Conservation (phyloP, 2,329 filamentous ascomycete genomes). For the Botrytis cinerea region DNA sequence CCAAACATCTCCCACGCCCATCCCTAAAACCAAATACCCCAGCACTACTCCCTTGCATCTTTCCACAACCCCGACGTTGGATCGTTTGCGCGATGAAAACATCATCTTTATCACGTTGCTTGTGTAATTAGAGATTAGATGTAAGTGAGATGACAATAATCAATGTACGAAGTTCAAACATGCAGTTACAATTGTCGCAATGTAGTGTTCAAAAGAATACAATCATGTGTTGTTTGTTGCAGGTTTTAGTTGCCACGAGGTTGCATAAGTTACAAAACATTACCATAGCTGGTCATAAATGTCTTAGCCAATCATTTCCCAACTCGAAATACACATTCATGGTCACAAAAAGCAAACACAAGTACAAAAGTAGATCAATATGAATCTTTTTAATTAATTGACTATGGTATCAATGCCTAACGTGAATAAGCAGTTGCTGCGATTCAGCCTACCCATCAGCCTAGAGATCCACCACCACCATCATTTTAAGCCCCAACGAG, state of each 20-base stretch:
- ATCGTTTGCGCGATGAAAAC: neutral
- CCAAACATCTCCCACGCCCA: neutral
- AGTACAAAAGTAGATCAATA: neutral
- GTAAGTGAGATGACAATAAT: neutral
- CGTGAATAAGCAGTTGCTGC: conserved; percentile 6
- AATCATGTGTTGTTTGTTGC: neutral
- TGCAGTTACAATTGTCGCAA: neutral
- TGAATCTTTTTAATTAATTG: conserved; percentile 25
- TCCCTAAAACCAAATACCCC: neutral
- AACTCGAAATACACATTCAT: neutral
- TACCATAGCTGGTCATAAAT: neutral
- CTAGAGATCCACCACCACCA: conserved; percentile 18
- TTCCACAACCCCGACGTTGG: neutral
- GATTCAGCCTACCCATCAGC: conserved; percentile 16
- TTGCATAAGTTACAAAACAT: conserved; percentile 3
- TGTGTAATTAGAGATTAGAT: neutral
- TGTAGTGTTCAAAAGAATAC: neutral
- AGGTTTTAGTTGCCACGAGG: conserved; percentile 4
- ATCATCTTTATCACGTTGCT: neutral
- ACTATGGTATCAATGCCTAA: conserved; percentile 20
- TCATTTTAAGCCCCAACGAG: conserved; percentile 8
- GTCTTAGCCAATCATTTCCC: neutral
- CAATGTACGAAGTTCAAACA: neutral
- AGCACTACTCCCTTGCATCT: neutral
- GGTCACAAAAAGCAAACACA: neutral